These are phyloP conservation scores for Penicillium sp. DNA, from an alignment of 2,329 filamentous ascomycete species.

Conservation along the genomic window DNA sequence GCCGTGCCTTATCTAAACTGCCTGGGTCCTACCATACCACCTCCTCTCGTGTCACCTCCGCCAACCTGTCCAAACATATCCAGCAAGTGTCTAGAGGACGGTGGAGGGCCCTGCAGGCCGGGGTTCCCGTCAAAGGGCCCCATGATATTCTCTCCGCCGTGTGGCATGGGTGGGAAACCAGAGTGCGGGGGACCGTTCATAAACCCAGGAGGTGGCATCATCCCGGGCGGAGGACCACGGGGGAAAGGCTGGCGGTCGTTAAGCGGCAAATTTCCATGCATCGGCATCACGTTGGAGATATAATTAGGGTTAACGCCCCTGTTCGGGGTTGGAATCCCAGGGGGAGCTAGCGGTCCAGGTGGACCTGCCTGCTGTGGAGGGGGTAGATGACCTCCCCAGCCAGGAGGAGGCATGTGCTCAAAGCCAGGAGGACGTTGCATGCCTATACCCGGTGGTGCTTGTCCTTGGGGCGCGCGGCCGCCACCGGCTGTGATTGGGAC, in stretches of 20 bases:
- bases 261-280: conserved; percentile 40
- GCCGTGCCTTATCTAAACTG: conserved; percentile 37
- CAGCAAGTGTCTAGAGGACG: conserved; percentile 46
- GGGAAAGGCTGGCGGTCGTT: conserved; percentile 45
- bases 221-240: conserved; percentile 47
- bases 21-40: conserved; percentile 44
- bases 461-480: conserved; percentile 38
- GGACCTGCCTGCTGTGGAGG: conserved; percentile 42
- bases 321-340: conserved; percentile 44
- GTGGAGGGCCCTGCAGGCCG: conserved; percentile 43
- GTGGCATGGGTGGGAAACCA: conserved; percentile 47
- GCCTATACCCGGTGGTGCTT: conserved; percentile 41
- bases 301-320: conserved; percentile 46
- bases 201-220: conserved; percentile 53
- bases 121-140: conserved; percentile 43
- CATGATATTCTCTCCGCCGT: conserved; percentile 45
- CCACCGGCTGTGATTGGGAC: conserved; percentile 42
- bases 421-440: conserved; percentile 52
- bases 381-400: conserved; percentile 43
- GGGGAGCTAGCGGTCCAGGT: conserved; percentile 40
- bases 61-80: conserved; percentile 50
- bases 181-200: conserved; percentile 48
- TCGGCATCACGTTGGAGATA: conserved; percentile 40
- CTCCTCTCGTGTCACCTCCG: conserved; percentile 40
- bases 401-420: conserved; percentile 47